Evolutionary conservation across 768 basidiomycete species (phyloP), one percentile per base, ranked within the genome.

Genomic region (Phanerochaete sordida): DNA sequence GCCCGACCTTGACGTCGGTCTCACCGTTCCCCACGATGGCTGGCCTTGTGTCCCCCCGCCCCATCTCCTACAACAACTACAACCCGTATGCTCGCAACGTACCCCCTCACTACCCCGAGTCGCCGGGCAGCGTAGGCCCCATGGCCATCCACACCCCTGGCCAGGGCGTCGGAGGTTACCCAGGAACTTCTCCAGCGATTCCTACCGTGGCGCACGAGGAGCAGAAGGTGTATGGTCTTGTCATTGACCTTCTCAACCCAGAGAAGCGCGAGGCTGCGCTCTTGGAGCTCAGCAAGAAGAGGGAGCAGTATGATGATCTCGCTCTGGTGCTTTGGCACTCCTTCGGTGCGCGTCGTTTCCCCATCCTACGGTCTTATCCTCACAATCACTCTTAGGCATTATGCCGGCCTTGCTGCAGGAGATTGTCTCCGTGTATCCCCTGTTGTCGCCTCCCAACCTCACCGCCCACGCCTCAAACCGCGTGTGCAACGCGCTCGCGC

Each of bases 261-360:
- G 82, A 78, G 57, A 84, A 88, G n/a, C 83, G 96, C 62, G 97
- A 99, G 71, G 81, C 81, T 1, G 96, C 97, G 1, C 78, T 99
- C 51, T 80, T 98, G 56, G 97, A 99, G 76, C 80, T 99, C 68
- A 96, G 93, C 77, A 98, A 99, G 83, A 98, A 98, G 79, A 80
- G 97, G 63, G 97, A 98, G 76, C 95, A 98, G 74, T 98, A 96
- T 70, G 97, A 99, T 71, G 95, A 99, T 75, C 85, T 99, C 48
- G 97, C 97, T 1, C 82, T 98, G 45, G 92, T 99, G 26, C 81
- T 99, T 7, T 99, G 97, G 97, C 95, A 98, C 69, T 95, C 95
- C 1, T 99, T 98, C 69, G 96, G 96, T 96, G 65, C 59, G 78
- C 15, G 31, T 24, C 33, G 33, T 7, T 13, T 35, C 33, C 33